A percentile compares a stretch with the other conserved stretches of the same genome.
phyloP scores from a whole-genome alignment of 2,329 filamentous ascomycete species.

The Aspergillus aculeatinus region DNA sequence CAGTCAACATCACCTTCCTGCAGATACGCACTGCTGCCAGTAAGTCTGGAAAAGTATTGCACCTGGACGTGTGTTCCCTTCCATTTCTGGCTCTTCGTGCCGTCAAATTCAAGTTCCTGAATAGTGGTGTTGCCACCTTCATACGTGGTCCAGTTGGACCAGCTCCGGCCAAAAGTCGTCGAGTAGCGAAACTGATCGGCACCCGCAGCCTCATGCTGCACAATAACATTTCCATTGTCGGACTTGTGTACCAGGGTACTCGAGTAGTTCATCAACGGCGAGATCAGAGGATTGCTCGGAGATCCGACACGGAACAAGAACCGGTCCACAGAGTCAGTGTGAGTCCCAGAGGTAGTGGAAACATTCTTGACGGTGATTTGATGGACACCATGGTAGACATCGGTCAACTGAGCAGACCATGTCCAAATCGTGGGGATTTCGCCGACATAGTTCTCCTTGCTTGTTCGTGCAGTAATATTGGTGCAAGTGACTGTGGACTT shows the following conservation, averaged over 20 bases:
- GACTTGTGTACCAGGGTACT: conserved; percentile 50
- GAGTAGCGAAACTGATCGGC: conserved; percentile 63
- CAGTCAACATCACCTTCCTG: conserved; percentile 57
- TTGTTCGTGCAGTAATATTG: conserved; percentile 33
- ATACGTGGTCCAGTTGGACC: conserved; percentile 59
- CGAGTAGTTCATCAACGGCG: conserved; percentile 60
- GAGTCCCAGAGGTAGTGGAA: conserved; percentile 42
- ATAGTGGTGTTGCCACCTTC: conserved; percentile 50
- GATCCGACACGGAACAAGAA: conserved; percentile 62
- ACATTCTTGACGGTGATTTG: conserved; percentile 56
- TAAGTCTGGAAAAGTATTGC: conserved; percentile 60
- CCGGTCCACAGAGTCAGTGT: conserved; percentile 53
- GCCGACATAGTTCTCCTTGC: conserved; percentile 42
- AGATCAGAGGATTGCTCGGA: conserved; percentile 58
- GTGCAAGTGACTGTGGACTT: conserved; percentile 46
- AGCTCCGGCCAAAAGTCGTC: conserved; percentile 58
- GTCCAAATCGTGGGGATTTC: conserved; percentile 54
- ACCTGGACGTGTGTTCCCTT: conserved; percentile 61
- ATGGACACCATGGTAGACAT: conserved; percentile 61
- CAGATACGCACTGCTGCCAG: conserved; percentile 58
- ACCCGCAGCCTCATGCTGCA: conserved; percentile 60
- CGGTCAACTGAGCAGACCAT: conserved; percentile 51
- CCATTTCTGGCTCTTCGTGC: conserved; percentile 59
- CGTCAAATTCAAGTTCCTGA: conserved; percentile 53
- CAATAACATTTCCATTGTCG: conserved; percentile 42